Conservation (phyloP, 1,139 yeast species). For the Suhomyces guaymorum region DNA sequence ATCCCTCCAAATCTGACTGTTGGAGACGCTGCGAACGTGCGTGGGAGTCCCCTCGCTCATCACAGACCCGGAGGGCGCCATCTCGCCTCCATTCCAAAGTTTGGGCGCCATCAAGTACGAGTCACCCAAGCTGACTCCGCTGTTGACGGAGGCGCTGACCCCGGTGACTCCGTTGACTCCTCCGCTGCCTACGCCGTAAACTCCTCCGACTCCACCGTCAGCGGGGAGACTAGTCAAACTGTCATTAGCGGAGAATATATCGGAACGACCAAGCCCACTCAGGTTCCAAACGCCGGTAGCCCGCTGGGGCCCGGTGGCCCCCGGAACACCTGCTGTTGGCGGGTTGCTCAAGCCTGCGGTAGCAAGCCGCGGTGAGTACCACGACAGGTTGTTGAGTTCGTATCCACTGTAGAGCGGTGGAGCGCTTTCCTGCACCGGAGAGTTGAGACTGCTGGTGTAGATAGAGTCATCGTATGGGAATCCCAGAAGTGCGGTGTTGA, state of each 20-base stretch:
- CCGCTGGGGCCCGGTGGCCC: constrained; percentile 6
- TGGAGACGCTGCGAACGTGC: constrained; percentile 24
- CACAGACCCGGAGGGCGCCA: constrained; percentile 2
- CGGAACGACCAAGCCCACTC: constrained; percentile 7
- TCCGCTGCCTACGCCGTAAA: constrained; percentile 3
- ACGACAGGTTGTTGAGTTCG: constrained; percentile 14
- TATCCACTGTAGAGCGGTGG: constrained; percentile 11
- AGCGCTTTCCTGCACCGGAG: constrained; percentile 14
- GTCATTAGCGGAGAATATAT: constrained; percentile 11
- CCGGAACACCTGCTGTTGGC: background rate
- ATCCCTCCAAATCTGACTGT: constrained; percentile 35
- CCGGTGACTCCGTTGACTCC: constrained; percentile 5
- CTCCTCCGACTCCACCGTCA: constrained; percentile 7
- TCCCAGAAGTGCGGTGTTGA: no score
- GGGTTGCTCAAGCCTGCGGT: constrained; percentile 14
- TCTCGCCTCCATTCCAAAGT: constrained; percentile 12
- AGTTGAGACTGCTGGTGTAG: constrained; percentile 16
- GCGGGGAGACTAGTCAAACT: constrained; percentile 14
- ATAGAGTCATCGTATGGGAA: constrained; percentile 27
- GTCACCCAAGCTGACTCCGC: constrained; percentile 4
- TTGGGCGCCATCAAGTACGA: constrained; percentile 13
- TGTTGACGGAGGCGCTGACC: background rate
- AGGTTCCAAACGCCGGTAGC: constrained; percentile 11
- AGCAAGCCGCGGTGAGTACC: constrained; percentile 20
- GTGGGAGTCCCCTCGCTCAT: constrained; percentile 19